Base-by-base conservation (phyloP, 2,329 filamentous ascomycete genomes). In the Chaetomium globosum region DNA sequence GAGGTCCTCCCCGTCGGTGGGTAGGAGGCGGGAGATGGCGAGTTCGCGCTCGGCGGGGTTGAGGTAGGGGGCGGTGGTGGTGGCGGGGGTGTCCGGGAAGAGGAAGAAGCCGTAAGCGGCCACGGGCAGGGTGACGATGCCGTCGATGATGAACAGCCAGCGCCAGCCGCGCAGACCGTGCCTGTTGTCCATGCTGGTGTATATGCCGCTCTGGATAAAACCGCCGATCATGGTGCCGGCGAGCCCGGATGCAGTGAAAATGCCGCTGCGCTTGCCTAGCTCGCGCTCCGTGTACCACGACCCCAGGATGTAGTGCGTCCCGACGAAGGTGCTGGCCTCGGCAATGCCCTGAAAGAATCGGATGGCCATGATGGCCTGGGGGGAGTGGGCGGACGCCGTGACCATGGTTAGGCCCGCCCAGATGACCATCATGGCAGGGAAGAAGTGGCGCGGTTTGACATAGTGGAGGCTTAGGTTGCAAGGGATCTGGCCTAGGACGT, bases 321-420 rank as follows among this genome's bases (percentile, higher is more conserved):
- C 83, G 7, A 84, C 81, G 64, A 87, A 88, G 0, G 83, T 86
- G 13, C 79, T 81, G 0, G 82, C 80, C 73, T 88, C 85, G 49
- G 81, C 80, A 23, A 87, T 76, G 9, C 83, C 85, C 70, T 81
- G 80, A 71, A 84, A 81, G 75, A 83, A 83, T 4, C 85, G 82
- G 68, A 88, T 85, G 1, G 80, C 85, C 82, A 87, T 87, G 71
- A 88, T 85, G 53, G 82, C 75, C 66, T 80, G 76, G 0, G 84
- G 83, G 4, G 77, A 79, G 8, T 83, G 80, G 0, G 77, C 80
- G 2, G 81, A 79, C 1, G 84, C 85, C 1, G 85, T 87, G 43
- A 81, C 77, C 84, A 89, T 87, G 2, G 87, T 90, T 30, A 90
- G 75, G 0, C 80, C 78, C 2, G 83, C 87, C 88, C 88, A 90